phyloP scores from a whole-genome alignment of 1,284 basidiomycete species.

The Fomitopsis pinicola region DNA sequence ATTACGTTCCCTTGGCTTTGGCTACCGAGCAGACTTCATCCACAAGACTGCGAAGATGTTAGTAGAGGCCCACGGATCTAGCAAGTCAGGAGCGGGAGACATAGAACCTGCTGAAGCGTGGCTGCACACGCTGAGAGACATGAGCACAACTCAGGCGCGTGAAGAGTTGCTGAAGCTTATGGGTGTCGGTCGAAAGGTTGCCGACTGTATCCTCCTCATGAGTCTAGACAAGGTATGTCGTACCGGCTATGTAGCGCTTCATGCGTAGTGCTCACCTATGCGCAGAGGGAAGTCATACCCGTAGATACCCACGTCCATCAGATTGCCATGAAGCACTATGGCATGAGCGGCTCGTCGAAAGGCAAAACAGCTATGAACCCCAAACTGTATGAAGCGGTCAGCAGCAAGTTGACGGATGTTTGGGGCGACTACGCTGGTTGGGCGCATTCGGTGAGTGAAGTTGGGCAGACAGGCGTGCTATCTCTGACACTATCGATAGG shows the following conservation, averaged over 20 bases:
- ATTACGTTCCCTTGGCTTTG: slow-evolving; percentile 87
- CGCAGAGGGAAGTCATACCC: slow-evolving; percentile 77
- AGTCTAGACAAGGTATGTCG: slow-evolving; percentile 80
- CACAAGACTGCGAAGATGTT: slow-evolving; percentile 81
- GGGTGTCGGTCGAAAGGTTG: slow-evolving; percentile 95
- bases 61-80: slow-evolving; percentile 46
- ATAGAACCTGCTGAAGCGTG: slow-evolving; percentile 54
- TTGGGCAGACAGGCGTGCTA: not conserved
- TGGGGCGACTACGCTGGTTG: slow-evolving; percentile 91
- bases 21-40: slow-evolving; percentile 92
- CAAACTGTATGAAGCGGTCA: slow-evolving; percentile 76
- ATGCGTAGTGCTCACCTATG: not conserved
- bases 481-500: slow-evolving; percentile 31
- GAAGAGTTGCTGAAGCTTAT: slow-evolving; percentile 75
- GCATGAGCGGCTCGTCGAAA: slow-evolving; percentile 49
- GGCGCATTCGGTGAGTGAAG: slow-evolving; percentile 75
- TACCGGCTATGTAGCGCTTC: no score
- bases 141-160: slow-evolving; percentile 59
- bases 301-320: slow-evolving; percentile 92
- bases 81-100: slow-evolving; percentile 14
- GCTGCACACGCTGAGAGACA: slow-evolving; percentile 52
- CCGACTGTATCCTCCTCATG: slow-evolving; percentile 94
- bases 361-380: slow-evolving; percentile 63
- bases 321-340: slow-evolving; percentile 83
- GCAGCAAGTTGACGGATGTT: slow-evolving; percentile 52